Conservation (phyloP, 345 rosid species). For the Eucalyptus sp. region DNA sequence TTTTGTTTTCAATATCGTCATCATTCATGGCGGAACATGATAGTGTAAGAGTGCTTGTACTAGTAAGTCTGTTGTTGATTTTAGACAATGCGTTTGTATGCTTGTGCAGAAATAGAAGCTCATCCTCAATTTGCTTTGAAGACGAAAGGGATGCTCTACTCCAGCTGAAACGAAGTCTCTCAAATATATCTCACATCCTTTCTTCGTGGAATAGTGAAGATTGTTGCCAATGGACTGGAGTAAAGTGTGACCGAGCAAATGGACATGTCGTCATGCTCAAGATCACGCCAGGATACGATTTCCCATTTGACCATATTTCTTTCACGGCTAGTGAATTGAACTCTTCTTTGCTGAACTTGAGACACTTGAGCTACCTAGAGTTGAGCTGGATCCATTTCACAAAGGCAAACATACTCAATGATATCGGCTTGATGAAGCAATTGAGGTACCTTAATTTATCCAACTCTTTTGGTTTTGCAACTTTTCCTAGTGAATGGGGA, state of each 20-base stretch:
- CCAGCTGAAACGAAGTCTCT: background rate
- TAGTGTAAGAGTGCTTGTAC: background rate
- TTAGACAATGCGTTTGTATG: background rate
- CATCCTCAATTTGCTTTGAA: background rate
- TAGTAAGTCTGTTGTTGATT: no score
- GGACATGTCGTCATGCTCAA: background rate
- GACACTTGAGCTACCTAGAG: background rate
- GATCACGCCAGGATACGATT: fast-evolving
- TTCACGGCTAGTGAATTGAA: background rate
- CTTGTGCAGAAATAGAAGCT: background rate
- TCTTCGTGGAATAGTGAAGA: background rate
- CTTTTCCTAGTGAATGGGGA: background rate
- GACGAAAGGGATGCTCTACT: background rate
- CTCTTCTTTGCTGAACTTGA: background rate
- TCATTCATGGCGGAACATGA: background rate
- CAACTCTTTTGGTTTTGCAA: background rate
- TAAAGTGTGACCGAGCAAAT: background rate
- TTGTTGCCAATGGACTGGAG: background rate
- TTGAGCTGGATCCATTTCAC: background rate
- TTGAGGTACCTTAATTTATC: background rate
- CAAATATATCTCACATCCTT: background rate
- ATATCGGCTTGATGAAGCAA: background rate
- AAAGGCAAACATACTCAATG: background rate
- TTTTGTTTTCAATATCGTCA: background rate
- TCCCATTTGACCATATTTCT: no score